Evolutionary conservation across 306 rosid species (phyloP).

Genomic region (Castanea sativa): DNA sequence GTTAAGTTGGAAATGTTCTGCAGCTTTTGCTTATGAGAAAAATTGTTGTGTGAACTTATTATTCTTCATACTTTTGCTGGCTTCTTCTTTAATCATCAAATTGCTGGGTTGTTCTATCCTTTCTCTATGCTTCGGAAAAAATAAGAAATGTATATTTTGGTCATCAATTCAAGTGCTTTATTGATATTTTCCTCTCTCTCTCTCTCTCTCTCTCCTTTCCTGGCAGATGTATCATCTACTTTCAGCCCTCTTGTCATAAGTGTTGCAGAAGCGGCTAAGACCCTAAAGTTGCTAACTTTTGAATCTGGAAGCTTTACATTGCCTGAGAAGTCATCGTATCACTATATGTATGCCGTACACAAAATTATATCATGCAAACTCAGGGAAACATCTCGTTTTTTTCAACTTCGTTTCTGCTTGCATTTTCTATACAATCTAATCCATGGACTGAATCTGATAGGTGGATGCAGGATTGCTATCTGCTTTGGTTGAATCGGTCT

Average conservation of each 20-base stretch:
- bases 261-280: slow-evolving; percentile 73
- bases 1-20: background rate
- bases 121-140: background rate
- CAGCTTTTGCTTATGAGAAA: no score
- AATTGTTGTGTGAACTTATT: no score
- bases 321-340: slow-evolving; percentile 68
- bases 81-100: no score
- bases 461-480: slow-evolving; percentile 66
- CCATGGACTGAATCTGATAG: slow-evolving; percentile 42
- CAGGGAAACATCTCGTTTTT: slow-evolving; percentile 49
- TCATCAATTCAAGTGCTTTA: background rate
- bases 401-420: slow-evolving; percentile 19
- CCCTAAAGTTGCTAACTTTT: slow-evolving; percentile 45
- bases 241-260: slow-evolving; percentile 76
- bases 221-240: slow-evolving; percentile 56
- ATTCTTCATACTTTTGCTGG: no score
- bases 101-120: background rate
- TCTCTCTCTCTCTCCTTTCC: background rate
- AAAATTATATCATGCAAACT: slow-evolving; percentile 70
- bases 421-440: slow-evolving; percentile 39
- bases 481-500: slow-evolving; percentile 56
- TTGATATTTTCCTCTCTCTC: background rate
- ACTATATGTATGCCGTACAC: slow-evolving; percentile 57
- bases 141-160: background rate
- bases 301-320: slow-evolving; percentile 59